Conservation (phyloP, 352 stramenopile genomes). For the Globisporangium nunn region DNA sequence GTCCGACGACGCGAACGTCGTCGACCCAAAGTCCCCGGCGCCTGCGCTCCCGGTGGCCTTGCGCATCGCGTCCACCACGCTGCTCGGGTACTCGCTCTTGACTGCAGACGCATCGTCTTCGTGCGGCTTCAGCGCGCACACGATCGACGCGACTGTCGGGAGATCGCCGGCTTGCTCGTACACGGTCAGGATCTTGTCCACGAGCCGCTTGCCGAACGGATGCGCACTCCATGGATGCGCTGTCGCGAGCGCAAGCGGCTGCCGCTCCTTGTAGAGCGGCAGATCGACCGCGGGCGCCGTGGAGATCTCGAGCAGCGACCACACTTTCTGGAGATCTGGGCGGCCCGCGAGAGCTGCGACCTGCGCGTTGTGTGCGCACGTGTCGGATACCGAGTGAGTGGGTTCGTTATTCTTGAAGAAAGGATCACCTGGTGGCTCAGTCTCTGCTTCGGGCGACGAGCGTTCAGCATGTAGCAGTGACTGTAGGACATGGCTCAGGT, state of each 20-base stretch:
- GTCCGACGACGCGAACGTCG: constrained; percentile 8
- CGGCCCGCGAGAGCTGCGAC: constrained; percentile 48
- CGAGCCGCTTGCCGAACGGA: constrained; percentile 68
- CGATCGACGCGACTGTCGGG: constrained; percentile 68
- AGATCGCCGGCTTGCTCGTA: constrained; percentile 78
- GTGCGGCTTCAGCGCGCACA: constrained; percentile 49
- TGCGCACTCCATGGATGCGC: constrained; percentile 71
- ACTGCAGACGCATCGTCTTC: constrained; percentile 13
- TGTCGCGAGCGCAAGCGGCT: constrained; percentile 24
- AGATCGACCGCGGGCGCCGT: constrained; percentile 39
- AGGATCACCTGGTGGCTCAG: not conserved
- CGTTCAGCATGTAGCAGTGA: constrained; percentile 21
- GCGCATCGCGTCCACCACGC: not conserved
- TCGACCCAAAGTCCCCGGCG: not conserved
- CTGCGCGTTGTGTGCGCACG: constrained; percentile 54
- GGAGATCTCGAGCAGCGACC: constrained; percentile 70
- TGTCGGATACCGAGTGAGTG: constrained; percentile 24
- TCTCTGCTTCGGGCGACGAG: not conserved
- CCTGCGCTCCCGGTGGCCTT: constrained; percentile 1
- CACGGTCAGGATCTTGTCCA: constrained; percentile 70
- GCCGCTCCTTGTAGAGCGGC: constrained; percentile 30
- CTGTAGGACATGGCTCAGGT: constrained; percentile 38
- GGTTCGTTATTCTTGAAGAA: constrained; percentile 1
- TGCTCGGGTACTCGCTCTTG: constrained; percentile 2
- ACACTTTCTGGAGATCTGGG: constrained; percentile 72